Evolutionary conservation across 139 green algal species (phyloP).

Genomic region (Bryopsis sp.): DNA sequence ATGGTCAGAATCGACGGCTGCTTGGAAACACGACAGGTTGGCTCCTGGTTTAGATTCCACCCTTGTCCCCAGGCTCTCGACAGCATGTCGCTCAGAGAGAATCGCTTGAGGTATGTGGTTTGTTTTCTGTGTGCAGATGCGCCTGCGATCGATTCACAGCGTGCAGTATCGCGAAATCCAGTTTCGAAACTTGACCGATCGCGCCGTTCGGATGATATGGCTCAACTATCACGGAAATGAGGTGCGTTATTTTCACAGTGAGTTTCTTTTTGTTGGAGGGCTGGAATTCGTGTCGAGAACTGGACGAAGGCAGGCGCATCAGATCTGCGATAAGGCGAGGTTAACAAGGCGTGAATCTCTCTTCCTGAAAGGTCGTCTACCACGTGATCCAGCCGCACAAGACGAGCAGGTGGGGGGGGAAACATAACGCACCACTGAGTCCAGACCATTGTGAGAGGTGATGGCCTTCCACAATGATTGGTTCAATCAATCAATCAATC

Average conservation of each 20-base stretch:
- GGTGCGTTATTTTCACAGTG: conserved; percentile 10
- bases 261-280: conserved; percentile 9
- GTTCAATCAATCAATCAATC: too few species aligned
- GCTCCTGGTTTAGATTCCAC: too few species aligned
- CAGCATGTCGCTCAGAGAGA: too few species aligned
- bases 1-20: too few species aligned
- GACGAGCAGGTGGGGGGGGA: conserved; percentile 20
- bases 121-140: conserved; percentile 12
- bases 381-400: conserved; percentile 15
- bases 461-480: too few species aligned
- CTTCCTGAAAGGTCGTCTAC: conserved; percentile 19
- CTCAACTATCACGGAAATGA: conserved; percentile 33
- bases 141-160: conserved; percentile 25
- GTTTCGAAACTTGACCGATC: conserved; percentile 28
- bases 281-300: too few species aligned
- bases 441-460: too few species aligned
- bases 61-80: too few species aligned
- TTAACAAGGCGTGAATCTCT: neutral
- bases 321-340: neutral
- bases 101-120: too few species aligned
- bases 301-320: too few species aligned
- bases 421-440: too few species aligned
- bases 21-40: too few species aligned
- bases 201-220: conserved; percentile 27
- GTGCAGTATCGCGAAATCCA: conserved; percentile 22